Evolutionary conservation across 2,329 filamentous ascomycete genomes (phyloP).

Genomic region (Chlorencoelia australis): DNA sequence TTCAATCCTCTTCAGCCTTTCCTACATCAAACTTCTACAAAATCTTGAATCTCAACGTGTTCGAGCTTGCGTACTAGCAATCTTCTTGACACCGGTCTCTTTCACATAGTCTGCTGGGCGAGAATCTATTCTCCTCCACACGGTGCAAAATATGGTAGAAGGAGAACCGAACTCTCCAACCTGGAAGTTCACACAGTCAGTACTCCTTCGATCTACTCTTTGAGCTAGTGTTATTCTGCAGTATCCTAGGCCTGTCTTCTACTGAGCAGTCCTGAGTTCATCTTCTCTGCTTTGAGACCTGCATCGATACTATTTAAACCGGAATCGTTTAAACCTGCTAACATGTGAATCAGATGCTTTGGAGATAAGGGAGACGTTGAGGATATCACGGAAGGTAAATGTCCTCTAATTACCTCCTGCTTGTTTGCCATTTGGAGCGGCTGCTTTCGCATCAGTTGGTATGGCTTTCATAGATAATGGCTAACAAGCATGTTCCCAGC

Average conservation of each 20-base stretch:
- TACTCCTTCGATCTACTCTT: constrained; percentile 10
- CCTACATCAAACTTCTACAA: constrained; percentile 9
- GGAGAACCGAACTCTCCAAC: constrained; percentile 87
- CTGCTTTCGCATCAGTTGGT: background rate
- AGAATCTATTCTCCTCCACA: constrained; percentile 23
- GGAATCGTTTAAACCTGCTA: no score
- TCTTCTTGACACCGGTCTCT: constrained; percentile 4
- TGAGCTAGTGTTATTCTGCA: background rate
- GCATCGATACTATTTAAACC: no score
- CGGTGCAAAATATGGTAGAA: constrained; percentile 76
- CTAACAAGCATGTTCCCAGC: constrained; percentile 37
- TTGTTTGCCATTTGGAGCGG: background rate
- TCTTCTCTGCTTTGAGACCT: no score
- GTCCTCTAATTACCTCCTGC: background rate
- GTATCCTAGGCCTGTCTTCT: no score
- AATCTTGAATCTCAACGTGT: constrained; percentile 16
- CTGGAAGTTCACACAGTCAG: constrained; percentile 95
- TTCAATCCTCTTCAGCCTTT: constrained; percentile 18
- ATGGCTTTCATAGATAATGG: background rate
- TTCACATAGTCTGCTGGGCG: constrained; percentile 14
- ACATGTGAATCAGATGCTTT: constrained; percentile 64
- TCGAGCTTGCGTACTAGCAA: constrained; percentile 13
- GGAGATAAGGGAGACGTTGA: constrained; percentile 99
- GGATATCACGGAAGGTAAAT: constrained; percentile 31
- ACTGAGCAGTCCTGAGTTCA: no score